Conservation (phyloP, 768 basidiomycete species). For the Suillus luteus region DNA sequence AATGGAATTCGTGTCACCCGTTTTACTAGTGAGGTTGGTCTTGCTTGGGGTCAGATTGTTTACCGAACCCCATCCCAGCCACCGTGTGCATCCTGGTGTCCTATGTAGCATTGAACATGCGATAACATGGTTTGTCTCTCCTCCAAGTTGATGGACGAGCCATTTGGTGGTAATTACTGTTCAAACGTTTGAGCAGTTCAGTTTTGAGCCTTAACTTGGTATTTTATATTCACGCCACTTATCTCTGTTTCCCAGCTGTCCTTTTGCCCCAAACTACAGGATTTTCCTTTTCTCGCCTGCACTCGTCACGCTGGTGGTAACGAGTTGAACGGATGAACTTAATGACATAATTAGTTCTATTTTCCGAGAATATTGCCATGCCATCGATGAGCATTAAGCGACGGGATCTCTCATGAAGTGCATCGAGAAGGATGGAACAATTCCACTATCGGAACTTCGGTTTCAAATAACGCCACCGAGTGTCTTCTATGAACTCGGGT, state of each 20-base stretch:
- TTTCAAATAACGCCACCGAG: background rate
- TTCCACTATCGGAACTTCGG: constrained; percentile 13
- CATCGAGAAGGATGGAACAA: constrained; percentile 20
- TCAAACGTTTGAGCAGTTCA: no score
- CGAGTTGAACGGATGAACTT: constrained; percentile 9
- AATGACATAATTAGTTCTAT: constrained; percentile 12
- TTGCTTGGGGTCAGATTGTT: background rate
- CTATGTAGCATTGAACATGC: constrained; percentile 12
- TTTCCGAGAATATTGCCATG: constrained; percentile 25
- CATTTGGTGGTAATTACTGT: constrained; percentile 21
- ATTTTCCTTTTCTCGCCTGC: constrained; percentile 26
- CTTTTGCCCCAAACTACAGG: constrained; percentile 20
- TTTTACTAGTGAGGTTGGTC: background rate
- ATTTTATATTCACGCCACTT: background rate
- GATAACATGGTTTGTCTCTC: constrained; percentile 18
- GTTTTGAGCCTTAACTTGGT: background rate
- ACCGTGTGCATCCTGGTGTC: background rate
- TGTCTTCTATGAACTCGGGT: background rate
- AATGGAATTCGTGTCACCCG: background rate
- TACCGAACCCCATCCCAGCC: background rate
- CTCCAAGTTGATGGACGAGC: constrained; percentile 4
- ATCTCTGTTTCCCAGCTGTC: constrained; percentile 14
- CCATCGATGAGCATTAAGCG: constrained; percentile 18
- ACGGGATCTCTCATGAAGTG: constrained; percentile 24
- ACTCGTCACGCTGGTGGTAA: constrained; percentile 25